Conservation (phyloP, 306 rosid species). For the Mimosa pudica region DNA sequence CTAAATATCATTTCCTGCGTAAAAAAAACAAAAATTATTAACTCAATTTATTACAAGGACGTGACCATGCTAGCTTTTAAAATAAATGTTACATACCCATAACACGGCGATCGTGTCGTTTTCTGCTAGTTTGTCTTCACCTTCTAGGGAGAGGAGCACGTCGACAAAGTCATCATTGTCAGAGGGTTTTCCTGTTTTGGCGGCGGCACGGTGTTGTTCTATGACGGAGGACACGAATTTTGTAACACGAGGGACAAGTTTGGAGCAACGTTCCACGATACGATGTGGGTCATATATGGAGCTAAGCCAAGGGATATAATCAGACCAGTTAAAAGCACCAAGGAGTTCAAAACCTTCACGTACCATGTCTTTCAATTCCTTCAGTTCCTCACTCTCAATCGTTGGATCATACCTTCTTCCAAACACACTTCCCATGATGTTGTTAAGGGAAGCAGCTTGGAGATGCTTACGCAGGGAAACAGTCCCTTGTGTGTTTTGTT, state of each 20-base stretch:
- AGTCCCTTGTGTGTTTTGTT: constrained; percentile 10
- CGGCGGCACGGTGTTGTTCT: constrained; percentile 42
- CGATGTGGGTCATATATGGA: constrained; percentile 45
- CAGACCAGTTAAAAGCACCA: constrained; percentile 62
- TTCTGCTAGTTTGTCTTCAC: constrained; percentile 49
- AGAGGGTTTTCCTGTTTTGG: neutral
- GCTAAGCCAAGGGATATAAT: constrained; percentile 54
- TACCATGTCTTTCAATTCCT: constrained; percentile 47
- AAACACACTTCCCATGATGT: constrained; percentile 56
- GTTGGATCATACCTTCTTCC: constrained; percentile 43
- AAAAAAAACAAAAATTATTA: no score
- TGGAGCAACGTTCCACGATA: constrained; percentile 42
- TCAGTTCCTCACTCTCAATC: constrained; percentile 1
- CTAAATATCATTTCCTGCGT: constrained; percentile 64
- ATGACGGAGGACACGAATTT: constrained; percentile 45
- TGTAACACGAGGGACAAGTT: constrained; percentile 53
- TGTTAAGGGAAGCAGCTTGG: constrained; percentile 48
- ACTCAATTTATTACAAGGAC: no score
- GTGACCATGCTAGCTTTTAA: no score
- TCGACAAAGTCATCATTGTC: constrained; percentile 58
- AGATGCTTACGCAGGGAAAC: constrained; percentile 43
- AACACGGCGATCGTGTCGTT: constrained; percentile 61
- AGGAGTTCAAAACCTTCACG: constrained; percentile 60
- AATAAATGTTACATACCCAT: constrained; percentile 40
- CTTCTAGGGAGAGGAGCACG: constrained; percentile 54